Percentiles rank a stretch among this genome's conserved stretches.
These are phyloP conservation scores for Penicillium crustosum DNA, from an alignment of 2,329 filamentous ascomycete genomes.

Conservation along the genomic window DNA sequence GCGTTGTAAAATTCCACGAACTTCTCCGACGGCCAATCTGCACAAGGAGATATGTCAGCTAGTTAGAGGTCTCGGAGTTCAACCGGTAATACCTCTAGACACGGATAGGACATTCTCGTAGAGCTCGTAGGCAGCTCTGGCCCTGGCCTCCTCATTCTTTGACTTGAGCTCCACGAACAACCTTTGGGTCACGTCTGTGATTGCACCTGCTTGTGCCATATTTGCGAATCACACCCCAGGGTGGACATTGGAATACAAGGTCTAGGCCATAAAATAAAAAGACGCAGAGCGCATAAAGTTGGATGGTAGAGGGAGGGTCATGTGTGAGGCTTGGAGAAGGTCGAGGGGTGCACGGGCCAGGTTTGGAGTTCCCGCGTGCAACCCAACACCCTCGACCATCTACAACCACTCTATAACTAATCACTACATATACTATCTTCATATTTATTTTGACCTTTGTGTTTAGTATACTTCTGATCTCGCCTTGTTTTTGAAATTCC, in stretches of 20 bases:
- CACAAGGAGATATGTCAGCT: conserved; percentile 15
- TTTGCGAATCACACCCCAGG: conserved; percentile 38
- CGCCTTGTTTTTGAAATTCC: not conserved
- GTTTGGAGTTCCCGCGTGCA: conserved; percentile 10
- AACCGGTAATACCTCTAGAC: conserved; percentile 43
- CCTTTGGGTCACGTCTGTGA: conserved; percentile 53
- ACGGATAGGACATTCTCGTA: conserved; percentile 48
- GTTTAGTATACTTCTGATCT: not conserved
- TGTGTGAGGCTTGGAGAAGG: conserved; percentile 31
- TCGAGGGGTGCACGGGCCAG: conserved; percentile 27
- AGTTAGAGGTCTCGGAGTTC: not conserved
- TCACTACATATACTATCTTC: not conserved
- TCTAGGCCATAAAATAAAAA: conserved; percentile 28
- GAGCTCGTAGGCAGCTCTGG: conserved; percentile 51
- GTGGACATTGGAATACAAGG: conserved; percentile 42
- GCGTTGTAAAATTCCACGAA: conserved; percentile 71
- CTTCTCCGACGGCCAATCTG: conserved; percentile 76
- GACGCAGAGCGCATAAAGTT: conserved; percentile 25
- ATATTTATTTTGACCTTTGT: not conserved
- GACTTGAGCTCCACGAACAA: conserved; percentile 59
- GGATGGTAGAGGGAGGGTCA: conserved; percentile 24
- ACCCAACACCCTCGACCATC: not conserved
- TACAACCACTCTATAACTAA: conserved; percentile 1
- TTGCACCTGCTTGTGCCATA: conserved; percentile 50
- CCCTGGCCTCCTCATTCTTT: conserved; percentile 52